Conservation (phyloP, 176 grass and related monocot genomes). For the Chrysopogon serrulatus region DNA sequence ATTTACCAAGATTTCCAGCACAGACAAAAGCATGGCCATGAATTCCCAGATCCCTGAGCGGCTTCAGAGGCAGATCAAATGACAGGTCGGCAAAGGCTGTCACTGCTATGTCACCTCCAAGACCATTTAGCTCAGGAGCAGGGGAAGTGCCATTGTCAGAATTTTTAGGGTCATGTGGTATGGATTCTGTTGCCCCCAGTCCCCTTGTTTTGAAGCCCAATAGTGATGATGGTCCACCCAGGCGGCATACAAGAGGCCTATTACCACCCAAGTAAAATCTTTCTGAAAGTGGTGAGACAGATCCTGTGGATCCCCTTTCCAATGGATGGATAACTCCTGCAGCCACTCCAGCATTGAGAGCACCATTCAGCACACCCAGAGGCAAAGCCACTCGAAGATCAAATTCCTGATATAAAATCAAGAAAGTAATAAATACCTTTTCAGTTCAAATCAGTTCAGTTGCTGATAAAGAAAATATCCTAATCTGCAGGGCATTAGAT, state of each 20-base stretch:
- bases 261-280: slow-evolving; percentile 76
- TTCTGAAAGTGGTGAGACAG: slow-evolving; percentile 51
- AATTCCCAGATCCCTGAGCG: slow-evolving; percentile 70
- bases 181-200: slow-evolving; percentile 36
- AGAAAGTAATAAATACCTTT: background rate
- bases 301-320: slow-evolving; percentile 43
- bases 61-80: slow-evolving; percentile 81
- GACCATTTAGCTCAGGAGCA: slow-evolving; percentile 38
- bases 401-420: slow-evolving; percentile 66
- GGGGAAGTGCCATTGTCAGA: slow-evolving; percentile 25
- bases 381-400: slow-evolving; percentile 83
- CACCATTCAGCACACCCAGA: slow-evolving; percentile 63
- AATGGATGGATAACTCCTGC: slow-evolving; percentile 57
- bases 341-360: slow-evolving; percentile 74
- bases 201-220: slow-evolving; percentile 77
- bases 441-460: background rate
- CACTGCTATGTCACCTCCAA: slow-evolving; percentile 59
- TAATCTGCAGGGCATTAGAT: background rate
- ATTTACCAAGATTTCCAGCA: slow-evolving; percentile 67
- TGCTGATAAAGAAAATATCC: background rate
- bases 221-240: slow-evolving; percentile 67
- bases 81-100: slow-evolving; percentile 81
- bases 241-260: slow-evolving; percentile 58
- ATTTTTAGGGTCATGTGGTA: slow-evolving; percentile 23
- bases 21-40: slow-evolving; percentile 77